These are phyloP conservation scores for Rosa chinensis DNA, from an alignment of 306 rosid genomes.

Conservation along the genomic window DNA sequence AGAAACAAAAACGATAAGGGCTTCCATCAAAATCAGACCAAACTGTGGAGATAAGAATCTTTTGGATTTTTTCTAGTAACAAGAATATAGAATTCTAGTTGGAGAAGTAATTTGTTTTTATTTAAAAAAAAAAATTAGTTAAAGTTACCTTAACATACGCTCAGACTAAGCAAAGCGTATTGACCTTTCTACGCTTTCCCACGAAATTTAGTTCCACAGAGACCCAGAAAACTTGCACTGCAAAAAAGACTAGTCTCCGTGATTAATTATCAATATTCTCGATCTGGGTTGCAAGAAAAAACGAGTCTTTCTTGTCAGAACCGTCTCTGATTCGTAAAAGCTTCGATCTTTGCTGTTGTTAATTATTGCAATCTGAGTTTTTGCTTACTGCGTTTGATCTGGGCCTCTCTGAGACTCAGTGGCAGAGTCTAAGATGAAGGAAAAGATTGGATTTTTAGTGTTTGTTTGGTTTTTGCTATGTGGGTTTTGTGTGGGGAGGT, in stretches of 20 bases:
- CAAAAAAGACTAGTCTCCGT: conserved; percentile 24
- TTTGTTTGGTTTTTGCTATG: conserved; percentile 51
- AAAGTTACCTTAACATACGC: background rate
- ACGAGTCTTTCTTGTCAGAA: background rate
- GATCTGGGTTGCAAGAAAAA: conserved; percentile 37
- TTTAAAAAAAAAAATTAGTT: background rate
- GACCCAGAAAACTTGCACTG: conserved; percentile 19
- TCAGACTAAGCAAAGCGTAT: background rate
- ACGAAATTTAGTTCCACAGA: conserved; percentile 24
- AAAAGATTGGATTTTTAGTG: conserved; percentile 37
- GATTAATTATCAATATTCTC: conserved; percentile 6
- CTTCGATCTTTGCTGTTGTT: conserved; percentile 2
- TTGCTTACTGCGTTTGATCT: conserved; percentile 22
- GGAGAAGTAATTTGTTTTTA: background rate
- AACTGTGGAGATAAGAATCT: background rate
- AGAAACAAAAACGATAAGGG: background rate
- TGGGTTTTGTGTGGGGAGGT: conserved; percentile 62
- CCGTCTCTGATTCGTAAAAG: background rate
- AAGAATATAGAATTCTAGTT: background rate
- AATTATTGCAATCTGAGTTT: conserved; percentile 21
- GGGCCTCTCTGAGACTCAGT: conserved; percentile 24
- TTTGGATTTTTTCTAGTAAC: background rate
- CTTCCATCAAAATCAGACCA: background rate
- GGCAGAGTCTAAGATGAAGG: conserved; percentile 35
- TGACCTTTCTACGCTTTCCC: conserved; percentile 23